Percentiles rank a stretch among this genome's conserved stretches.
These are phyloP conservation scores for Saccharomycopsis babjevae DNA, from an alignment of 805 yeast genomes.

Conservation along the genomic window DNA sequence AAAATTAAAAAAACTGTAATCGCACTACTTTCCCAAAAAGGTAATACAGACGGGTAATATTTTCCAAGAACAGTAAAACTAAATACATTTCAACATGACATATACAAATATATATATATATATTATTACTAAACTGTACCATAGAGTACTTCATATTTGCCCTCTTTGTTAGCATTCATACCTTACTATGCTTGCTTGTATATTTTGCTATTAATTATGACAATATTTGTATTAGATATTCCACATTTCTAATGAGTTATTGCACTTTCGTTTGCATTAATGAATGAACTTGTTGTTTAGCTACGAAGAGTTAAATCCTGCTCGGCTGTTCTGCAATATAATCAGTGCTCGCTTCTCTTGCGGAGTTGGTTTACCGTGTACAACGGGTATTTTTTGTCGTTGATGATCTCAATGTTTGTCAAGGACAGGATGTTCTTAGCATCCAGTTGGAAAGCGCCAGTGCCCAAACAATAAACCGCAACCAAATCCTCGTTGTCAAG, in stretches of 20 bases:
- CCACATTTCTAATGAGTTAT: no score
- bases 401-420: conserved; percentile 28
- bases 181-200: no score
- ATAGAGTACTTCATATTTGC: no score
- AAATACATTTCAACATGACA: background rate
- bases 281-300: background rate
- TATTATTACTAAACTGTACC: background rate
- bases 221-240: no score
- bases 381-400: conserved; percentile 38
- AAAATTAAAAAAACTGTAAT: background rate
- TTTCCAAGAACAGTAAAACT: no score
- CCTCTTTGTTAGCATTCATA: no score
- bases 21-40: background rate
- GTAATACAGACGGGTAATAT: background rate
- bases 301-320: no score
- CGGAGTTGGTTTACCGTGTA: conserved; percentile 44
- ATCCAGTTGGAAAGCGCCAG: background rate
- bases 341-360: conserved; percentile 56
- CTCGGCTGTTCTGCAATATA: no score
- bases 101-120: background rate
- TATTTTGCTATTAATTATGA: no score
- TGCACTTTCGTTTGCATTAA: no score
- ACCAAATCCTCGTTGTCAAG: conserved; percentile 21
- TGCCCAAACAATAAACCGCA: conserved; percentile 13
- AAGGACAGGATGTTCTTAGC: conserved; percentile 18